Evolutionary conservation across 345 rosid genomes (phyloP).

Genomic region (Limnanthes douglasii): DNA sequence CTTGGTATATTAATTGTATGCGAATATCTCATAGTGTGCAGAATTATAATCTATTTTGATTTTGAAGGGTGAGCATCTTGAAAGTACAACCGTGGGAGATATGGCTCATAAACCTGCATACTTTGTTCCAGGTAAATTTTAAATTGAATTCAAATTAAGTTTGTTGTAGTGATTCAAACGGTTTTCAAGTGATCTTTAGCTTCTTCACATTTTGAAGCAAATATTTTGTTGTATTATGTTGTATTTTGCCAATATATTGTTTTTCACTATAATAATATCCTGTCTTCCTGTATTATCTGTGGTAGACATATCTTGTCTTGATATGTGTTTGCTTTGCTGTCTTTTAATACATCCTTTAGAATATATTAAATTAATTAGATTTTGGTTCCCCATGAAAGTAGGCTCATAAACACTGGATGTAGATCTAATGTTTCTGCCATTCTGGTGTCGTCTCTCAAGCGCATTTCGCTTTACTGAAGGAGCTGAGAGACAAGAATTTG

Average conservation of each 20-base stretch:
- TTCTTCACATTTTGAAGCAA: background rate
- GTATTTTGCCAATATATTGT: background rate
- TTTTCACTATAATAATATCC: too few relatives aligned
- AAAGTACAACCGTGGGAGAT: conserved; percentile 66
- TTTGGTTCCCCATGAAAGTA: too few relatives aligned
- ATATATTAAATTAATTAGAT: too few relatives aligned
- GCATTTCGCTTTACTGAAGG: background rate
- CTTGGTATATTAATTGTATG: conserved; percentile 20
- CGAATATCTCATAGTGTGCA: conserved; percentile 23
- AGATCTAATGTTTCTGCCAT: background rate
- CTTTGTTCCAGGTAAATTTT: conserved; percentile 78
- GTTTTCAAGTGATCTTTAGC: background rate
- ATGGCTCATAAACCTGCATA: conserved; percentile 99
- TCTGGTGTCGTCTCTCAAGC: background rate
- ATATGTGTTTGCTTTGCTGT: background rate
- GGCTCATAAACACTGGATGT: background rate
- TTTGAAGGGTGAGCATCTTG: conserved; percentile 93
- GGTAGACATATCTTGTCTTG: background rate
- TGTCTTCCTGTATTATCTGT: background rate
- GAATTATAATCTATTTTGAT: conserved; percentile 34
- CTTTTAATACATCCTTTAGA: background rate
- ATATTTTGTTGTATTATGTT: background rate
- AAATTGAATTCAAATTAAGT: conserved; percentile 1
- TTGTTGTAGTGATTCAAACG: background rate
- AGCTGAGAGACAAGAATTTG: background rate